Base-by-base conservation (phyloP, 169 alveolate genomes). In the Neospora caninum region DNA sequence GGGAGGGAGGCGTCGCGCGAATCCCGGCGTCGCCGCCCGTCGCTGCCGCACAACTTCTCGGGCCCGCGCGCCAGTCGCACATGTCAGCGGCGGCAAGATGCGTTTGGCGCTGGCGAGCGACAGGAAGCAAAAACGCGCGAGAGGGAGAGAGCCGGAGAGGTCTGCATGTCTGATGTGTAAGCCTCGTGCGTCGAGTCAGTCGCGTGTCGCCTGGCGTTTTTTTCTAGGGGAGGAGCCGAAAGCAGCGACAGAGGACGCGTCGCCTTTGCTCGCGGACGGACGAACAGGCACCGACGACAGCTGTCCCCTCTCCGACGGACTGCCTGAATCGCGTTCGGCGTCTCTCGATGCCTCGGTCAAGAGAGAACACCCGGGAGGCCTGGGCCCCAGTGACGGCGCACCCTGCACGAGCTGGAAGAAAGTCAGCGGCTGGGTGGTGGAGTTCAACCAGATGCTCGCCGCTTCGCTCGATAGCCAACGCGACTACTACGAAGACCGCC, bases 371-470 rank as follows among this genome's bases (percentile, higher is more conserved):
- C n/a, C 22, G 13, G 58, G 73, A 9, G 73, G 0, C 31, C 20
- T 22, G 73, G 73, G 31, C 16, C n/a, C 73, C 41, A 31, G n/a
- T 31, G 45, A 20, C 16, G 31, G 42, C 83, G 83, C 39, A 7
- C n/a, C 58, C 58, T 41, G 88, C 49, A 16, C 88, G 34, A 38
- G 38, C 89, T 82, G 89, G 89, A 38, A 42, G 36, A 82, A 82
- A 43, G 89, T 82, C 41, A 82, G 70, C 78, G 84, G 86, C 91
- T 91, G 94, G 91, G 86, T 91, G 16, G n/a, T 69, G 45, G 94
- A 91, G 86, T 91, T 91, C 88, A 91, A 91, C 86, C 94, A 80
- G 86, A 84, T 91, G 83, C 91, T 91, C 54, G 94, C 94, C 31
- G 91, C 91, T 9, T 80, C 88, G 38, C 69, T 91, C 43, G 94